phyloP scores from a whole-genome alignment of 345 rosid genomes.

The Dimocarpus longan region DNA sequence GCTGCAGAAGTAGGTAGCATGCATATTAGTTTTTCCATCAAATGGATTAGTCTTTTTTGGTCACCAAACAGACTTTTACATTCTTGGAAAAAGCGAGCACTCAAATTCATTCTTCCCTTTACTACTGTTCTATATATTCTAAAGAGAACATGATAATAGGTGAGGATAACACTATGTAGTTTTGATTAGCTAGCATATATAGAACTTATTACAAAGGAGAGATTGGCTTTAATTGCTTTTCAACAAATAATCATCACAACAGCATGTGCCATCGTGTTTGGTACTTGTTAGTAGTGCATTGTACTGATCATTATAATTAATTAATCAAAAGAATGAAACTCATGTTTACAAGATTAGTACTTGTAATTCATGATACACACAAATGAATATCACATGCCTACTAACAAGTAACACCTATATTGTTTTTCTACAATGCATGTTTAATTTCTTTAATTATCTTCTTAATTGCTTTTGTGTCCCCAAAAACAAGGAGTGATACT shows the following conservation, averaged over 20 bases:
- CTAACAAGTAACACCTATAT: background rate
- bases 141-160: no score
- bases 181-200: background rate
- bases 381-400: constrained; percentile 31
- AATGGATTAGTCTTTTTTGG: no score
- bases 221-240: background rate
- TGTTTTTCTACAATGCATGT: background rate
- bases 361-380: constrained; percentile 7
- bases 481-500: constrained; percentile 10
- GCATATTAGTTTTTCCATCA: no score
- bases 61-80: no score
- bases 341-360: background rate
- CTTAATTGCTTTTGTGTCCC: constrained; percentile 4
- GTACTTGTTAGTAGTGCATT: background rate
- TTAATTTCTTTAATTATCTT: background rate
- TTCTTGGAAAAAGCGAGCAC: no score
- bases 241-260: constrained; percentile 20
- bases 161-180: background rate
- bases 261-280: constrained; percentile 24
- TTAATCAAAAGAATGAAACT: constrained; percentile 8
- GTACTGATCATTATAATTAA: background rate
- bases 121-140: no score
- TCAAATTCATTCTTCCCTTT: no score
- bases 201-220: no score
- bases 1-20: no score